Base-by-base conservation (phyloP, 2,329 filamentous ascomycete genomes). In the Penicillium psychrosexuale region DNA sequence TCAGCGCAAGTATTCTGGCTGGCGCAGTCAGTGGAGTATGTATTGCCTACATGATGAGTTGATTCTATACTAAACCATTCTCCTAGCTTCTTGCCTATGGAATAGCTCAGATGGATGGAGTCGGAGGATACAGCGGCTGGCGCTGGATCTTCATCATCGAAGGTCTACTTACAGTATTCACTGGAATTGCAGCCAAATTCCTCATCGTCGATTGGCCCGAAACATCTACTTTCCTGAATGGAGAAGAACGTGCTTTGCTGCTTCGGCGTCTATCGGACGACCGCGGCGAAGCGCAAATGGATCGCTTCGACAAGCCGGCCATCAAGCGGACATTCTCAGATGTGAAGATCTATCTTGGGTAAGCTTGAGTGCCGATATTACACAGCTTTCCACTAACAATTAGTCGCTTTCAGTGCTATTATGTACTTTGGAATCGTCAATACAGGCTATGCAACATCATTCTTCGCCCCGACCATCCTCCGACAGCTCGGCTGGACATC, bases 351-450 rank as follows among this genome's bases (percentile, higher is more conserved):
- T 79, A 76, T 61, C 69, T 77, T 11, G 73, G 72, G 55, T 70
- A 63, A 64, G 67, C n/a, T 22, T 28, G 5, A 17, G 7, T 50
- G 3, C 5, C 13, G 40, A 5, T 33, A 11, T 24, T 1, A 15
- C 19, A 11, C 69, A 33, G 11, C 2, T 36, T 8, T 9, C 9
- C 63, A 64, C 38, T 13, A 66, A 53, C 43, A 27, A 19, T 12
- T 5, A n/a, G 0, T 17, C 17, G 3, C 27, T 1, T 19, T 15
- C 50, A 73, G 72, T 9, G 60, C 86, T 5, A 75, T 87, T 47
- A 82, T 88, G 33, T 85, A 84, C 63, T 86, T 85, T 77, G 83
- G 85, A 8, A 83, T 86, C 45, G 75, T 78, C 33, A 77, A 73
- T 30, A 75, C 77, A n/a, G 63, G 76, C 11, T 79, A 79, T 61